A percentile compares a stretch with the other conserved stretches of the same genome.
Evolutionary conservation across 1,284 basidiomycete genomes (phyloP).

Genomic region (Moesziomyces sp.): DNA sequence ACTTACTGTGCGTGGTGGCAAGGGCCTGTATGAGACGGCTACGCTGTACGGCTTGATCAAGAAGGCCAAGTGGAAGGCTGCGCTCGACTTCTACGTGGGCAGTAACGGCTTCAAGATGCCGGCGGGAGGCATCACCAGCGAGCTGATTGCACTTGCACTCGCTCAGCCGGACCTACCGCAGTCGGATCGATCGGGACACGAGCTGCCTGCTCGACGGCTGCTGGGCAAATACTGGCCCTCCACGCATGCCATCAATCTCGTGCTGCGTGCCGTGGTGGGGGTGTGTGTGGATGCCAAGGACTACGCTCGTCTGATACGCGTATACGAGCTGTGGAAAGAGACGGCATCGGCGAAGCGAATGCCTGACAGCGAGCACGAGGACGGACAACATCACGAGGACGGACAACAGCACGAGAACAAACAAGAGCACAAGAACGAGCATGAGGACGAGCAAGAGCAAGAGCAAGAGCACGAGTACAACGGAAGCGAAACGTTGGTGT

Average conservation of each 20-base stretch:
- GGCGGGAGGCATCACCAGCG: slow-evolving; percentile 27
- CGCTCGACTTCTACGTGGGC: slow-evolving; percentile 19
- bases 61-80: slow-evolving; percentile 22
- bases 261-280: slow-evolving; percentile 22
- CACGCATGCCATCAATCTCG: slow-evolving; percentile 43
- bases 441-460: not conserved
- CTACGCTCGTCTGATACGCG: slow-evolving; percentile 15
- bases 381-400: too few species aligned
- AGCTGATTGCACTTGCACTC: slow-evolving; percentile 16
- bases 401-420: too few species aligned
- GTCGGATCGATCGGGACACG: not conserved
- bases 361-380: too few species aligned
- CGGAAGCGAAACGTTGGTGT: slow-evolving; percentile 3
- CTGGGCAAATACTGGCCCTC: slow-evolving; percentile 43
- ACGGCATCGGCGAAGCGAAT: slow-evolving; percentile 3
- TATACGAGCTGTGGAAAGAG: slow-evolving; percentile 28
- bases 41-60: slow-evolving; percentile 25
- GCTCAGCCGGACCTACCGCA: slow-evolving; percentile 1
- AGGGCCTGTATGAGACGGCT: slow-evolving; percentile 43
- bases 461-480: not conserved
- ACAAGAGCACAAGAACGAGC: too few species aligned
- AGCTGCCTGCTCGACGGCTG: not conserved
- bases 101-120: slow-evolving; percentile 32
- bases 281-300: slow-evolving; percentile 27
- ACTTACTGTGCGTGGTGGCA: slow-evolving; percentile 15